These are phyloP conservation scores for Hortaea werneckii DNA, from an alignment of 2,329 filamentous ascomycete genomes.

Conservation along the genomic window DNA sequence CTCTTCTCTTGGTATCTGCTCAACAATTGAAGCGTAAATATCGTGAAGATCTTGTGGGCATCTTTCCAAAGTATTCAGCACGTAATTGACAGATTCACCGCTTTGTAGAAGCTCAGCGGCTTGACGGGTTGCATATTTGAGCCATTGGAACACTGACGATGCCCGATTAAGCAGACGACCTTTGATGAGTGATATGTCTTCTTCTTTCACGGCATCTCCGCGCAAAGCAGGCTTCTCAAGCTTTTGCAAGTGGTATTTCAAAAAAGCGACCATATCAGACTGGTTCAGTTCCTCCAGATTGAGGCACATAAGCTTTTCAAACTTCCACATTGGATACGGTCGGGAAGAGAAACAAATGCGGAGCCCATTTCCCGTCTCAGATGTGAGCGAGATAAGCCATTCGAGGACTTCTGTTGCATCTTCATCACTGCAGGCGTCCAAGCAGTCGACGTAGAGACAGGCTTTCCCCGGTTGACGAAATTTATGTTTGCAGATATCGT, in stretches of 20 bases:
- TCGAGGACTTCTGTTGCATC: not conserved
- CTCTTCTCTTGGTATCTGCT: not conserved
- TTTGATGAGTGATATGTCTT: not conserved
- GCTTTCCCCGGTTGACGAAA: not conserved
- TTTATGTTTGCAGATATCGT: not conserved
- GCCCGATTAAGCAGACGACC: not conserved
- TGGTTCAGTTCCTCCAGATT: not conserved
- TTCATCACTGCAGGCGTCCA: not conserved
- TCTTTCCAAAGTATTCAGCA: not conserved
- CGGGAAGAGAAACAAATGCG: not conserved
- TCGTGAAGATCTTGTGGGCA: not conserved
- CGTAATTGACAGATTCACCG: not conserved
- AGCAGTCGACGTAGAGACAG: not conserved
- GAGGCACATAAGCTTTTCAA: not conserved
- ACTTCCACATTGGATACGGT: not conserved
- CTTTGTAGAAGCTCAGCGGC: not conserved
- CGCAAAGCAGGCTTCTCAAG: no score
- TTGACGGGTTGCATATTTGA: not conserved
- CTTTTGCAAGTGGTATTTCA: not conserved
- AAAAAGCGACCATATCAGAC: not conserved
- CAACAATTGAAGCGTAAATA: not conserved
- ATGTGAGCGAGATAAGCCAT: not conserved
- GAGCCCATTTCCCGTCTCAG: not conserved
- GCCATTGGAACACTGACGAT: not conserved
- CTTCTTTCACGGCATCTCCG: not conserved